Evolutionary conservation across 1,139 yeast species (phyloP).

Genomic region (Candida pseudoviswanathii): DNA sequence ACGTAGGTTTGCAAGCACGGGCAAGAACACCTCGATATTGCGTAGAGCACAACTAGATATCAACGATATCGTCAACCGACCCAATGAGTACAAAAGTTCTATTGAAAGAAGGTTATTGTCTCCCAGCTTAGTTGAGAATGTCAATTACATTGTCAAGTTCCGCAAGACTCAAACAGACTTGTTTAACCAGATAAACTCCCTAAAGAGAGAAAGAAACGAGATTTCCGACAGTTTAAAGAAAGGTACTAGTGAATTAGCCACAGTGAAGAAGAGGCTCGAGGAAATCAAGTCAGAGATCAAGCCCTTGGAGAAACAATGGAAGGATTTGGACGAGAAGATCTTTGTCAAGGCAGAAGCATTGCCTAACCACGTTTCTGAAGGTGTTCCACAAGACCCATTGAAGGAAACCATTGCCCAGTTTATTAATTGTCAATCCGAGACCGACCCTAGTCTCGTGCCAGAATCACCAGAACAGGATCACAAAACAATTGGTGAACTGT

Average conservation of each 20-base stretch:
- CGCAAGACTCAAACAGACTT: slow-evolving; percentile 27
- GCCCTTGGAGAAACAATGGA: slow-evolving; percentile 35
- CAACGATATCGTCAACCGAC: slow-evolving; percentile 42
- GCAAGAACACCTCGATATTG: slow-evolving; percentile 15
- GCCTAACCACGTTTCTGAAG: slow-evolving; percentile 67
- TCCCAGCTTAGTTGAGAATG: slow-evolving; percentile 25
- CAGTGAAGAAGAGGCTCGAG: slow-evolving; percentile 27
- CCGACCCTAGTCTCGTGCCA: slow-evolving; percentile 15
- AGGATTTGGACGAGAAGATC: slow-evolving; percentile 30
- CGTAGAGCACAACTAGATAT: slow-evolving; percentile 39
- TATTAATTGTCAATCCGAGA: slow-evolving; percentile 44
- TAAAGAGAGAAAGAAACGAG: slow-evolving; percentile 32
- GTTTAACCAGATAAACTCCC: slow-evolving; percentile 24
- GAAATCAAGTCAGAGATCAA: slow-evolving; percentile 37
- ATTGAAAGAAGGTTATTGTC: slow-evolving; percentile 47
- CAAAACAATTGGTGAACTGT: slow-evolving; percentile 58
- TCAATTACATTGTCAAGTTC: slow-evolving; percentile 34
- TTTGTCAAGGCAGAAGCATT: slow-evolving; percentile 49
- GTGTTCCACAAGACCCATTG: slow-evolving; percentile 48
- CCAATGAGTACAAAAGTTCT: slow-evolving; percentile 44
- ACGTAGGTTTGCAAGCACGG: slow-evolving; percentile 11
- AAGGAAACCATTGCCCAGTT: slow-evolving; percentile 45
- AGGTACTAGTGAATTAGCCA: slow-evolving; percentile 10
- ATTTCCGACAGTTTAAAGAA: slow-evolving; percentile 27
- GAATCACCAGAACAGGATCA: slow-evolving; percentile 52